Evolutionary conservation across 495 filamentous ascomycete species (phyloP).

Genomic region (Mytilinidion resinicola): DNA sequence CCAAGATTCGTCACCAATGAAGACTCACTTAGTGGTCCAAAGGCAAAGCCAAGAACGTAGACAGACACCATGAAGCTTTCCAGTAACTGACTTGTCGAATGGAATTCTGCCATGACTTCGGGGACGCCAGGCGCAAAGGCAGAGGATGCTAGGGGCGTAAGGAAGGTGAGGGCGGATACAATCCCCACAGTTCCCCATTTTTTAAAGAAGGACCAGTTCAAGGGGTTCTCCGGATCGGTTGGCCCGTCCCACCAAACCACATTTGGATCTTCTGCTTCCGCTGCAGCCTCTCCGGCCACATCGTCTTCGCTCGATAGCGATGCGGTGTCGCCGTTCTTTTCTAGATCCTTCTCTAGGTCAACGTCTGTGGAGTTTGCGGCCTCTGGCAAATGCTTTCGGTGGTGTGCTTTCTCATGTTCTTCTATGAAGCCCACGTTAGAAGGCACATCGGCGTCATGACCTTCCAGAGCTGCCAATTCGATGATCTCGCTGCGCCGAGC

Average conservation of each 20-base stretch:
- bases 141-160: conserved; percentile 25
- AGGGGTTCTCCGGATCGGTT: conserved; percentile 39
- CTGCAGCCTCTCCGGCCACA: neutral
- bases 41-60: conserved; percentile 37
- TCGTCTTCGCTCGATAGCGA: neutral
- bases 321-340: neutral
- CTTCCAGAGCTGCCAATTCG: conserved; percentile 13
- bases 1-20: neutral
- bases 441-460: conserved; percentile 23
- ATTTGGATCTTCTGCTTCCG: conserved; percentile 25
- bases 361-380: neutral
- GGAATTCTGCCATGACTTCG: conserved; percentile 27
- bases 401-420: neutral
- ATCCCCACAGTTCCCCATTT: conserved; percentile 24
- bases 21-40: conserved; percentile 25
- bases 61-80: conserved; percentile 40
- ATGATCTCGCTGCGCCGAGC: conserved; percentile 20
- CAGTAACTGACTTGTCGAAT: conserved; percentile 19
- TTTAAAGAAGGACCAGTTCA: conserved; percentile 40
- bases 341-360: neutral
- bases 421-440: conserved; percentile 14
- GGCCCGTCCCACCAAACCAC: conserved; percentile 34
- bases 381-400: neutral
- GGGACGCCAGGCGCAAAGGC: conserved; percentile 29
- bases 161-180: conserved; percentile 25